Evolutionary conservation across 2,329 filamentous ascomycete genomes (phyloP).

Genomic region (Arthroderma sp.): DNA sequence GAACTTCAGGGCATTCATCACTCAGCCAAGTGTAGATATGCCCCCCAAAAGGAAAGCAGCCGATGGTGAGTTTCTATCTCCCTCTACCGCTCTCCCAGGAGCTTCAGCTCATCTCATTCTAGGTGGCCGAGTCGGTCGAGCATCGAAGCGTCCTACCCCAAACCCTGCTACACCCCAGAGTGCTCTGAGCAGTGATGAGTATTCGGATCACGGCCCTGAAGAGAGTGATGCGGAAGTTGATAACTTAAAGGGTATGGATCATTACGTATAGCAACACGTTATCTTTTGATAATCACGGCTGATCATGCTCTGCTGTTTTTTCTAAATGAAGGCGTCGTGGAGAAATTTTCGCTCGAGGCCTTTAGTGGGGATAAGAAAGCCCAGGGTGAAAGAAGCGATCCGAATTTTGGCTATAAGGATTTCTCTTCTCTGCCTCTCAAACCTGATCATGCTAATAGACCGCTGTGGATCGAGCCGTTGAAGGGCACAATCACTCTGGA

Average conservation of each 20-base stretch:
- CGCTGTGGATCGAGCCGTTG: conserved; percentile 83
- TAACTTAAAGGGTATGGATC: conserved; percentile 32
- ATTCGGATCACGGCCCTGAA: conserved; percentile 41
- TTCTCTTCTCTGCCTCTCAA: conserved; percentile 75
- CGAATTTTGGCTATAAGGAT: conserved; percentile 53
- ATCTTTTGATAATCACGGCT: too few relatives aligned
- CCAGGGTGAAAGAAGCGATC: conserved; percentile 32
- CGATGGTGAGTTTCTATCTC: conserved; percentile 31
- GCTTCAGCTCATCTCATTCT: conserved; percentile 19
- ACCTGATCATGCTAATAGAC: conserved; percentile 75
- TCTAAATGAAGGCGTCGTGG: conserved; percentile 29
- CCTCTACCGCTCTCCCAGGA: neutral
- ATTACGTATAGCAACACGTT: too few relatives aligned
- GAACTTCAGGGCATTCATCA: too few relatives aligned
- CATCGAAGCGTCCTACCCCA: conserved; percentile 36
- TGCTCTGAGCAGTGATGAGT: conserved; percentile 41
- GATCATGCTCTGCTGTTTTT: neutral
- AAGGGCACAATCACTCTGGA: conserved; percentile 83
- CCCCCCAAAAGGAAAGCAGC: conserved; percentile 58
- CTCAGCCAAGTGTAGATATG: conserved; percentile 34
- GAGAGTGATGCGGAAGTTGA: conserved; percentile 34
- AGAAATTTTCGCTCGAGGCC: conserved; percentile 41
- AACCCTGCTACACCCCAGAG: conserved; percentile 30
- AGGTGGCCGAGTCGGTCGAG: conserved; percentile 33
- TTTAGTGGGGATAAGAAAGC: conserved; percentile 36